A percentile compares a stretch with the other conserved stretches of the same genome.
phyloP scores from a whole-genome alignment of 345 rosid species.

The Conringia planisiliqua region DNA sequence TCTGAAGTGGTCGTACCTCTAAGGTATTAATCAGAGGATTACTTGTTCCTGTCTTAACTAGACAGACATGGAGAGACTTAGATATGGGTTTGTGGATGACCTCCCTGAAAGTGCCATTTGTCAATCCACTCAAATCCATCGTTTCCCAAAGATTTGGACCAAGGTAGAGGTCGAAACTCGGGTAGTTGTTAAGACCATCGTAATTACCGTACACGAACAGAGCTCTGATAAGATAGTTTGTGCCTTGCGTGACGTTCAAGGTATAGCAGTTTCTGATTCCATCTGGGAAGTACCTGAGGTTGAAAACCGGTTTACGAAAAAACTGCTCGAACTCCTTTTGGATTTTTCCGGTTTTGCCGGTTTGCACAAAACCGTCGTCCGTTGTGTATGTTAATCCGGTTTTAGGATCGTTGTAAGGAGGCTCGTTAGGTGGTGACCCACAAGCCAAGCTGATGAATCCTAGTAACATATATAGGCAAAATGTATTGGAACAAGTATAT shows the following conservation, averaged over 20 bases:
- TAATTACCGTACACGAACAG: slow-evolving; percentile 33
- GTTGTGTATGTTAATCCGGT: slow-evolving; percentile 30
- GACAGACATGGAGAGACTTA: slow-evolving; percentile 22
- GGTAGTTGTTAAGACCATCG: slow-evolving; percentile 11
- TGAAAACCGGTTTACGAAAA: slow-evolving; percentile 1
- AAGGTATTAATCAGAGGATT: slow-evolving; percentile 25
- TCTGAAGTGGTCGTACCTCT: slow-evolving; percentile 28
- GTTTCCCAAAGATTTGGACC: slow-evolving; percentile 33
- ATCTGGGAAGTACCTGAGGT: slow-evolving; percentile 33
- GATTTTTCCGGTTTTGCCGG: slow-evolving; percentile 26
- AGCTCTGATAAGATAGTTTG: slow-evolving; percentile 28
- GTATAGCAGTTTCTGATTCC: slow-evolving; percentile 35
- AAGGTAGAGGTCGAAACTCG: slow-evolving; percentile 31
- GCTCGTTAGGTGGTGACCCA: slow-evolving; percentile 7
- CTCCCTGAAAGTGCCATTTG: slow-evolving; percentile 18
- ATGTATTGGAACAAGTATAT: not conserved
- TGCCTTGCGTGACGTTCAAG: slow-evolving; percentile 26
- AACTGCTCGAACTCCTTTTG: slow-evolving; percentile 1
- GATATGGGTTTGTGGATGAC: slow-evolving; percentile 24
- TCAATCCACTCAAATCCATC: slow-evolving; percentile 18
- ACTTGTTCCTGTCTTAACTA: slow-evolving; percentile 29
- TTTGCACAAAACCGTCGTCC: slow-evolving; percentile 20
- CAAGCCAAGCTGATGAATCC: slow-evolving; percentile 37
- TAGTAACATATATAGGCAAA: not conserved
- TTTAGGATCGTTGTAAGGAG: slow-evolving; percentile 4